Evolutionary conservation across 2,329 filamentous ascomycete genomes (phyloP).

Genomic region (Hysterium pulicare): DNA sequence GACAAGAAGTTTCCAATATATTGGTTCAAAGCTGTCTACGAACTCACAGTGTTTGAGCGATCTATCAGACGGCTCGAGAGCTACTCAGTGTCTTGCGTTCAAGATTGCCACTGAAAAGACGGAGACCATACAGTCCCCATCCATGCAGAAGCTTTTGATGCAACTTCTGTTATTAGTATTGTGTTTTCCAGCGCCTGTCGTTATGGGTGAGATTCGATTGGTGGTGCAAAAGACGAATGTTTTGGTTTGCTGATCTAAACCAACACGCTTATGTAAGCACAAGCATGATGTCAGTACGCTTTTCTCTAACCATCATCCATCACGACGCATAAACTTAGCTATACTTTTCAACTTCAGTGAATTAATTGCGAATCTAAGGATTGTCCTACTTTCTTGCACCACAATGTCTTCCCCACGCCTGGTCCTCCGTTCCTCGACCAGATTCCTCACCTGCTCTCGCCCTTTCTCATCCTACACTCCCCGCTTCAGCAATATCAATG

Average conservation of each 20-base stretch:
- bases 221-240: no score
- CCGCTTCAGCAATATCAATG: conserved; percentile 45
- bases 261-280: not conserved
- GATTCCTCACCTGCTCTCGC: conserved; percentile 20
- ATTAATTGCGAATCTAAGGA: no score
- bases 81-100: not conserved
- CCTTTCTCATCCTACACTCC: conserved; percentile 38
- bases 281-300: conserved; percentile 1
- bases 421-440: conserved; percentile 40
- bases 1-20: not conserved
- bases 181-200: no score
- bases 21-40: not conserved
- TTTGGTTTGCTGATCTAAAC: no score
- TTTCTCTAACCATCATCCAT: not conserved
- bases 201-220: no score
- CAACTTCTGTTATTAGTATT: no score
- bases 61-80: no score
- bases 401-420: conserved; percentile 48
- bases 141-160: no score
- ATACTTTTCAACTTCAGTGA: not conserved
- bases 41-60: not conserved
- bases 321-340: not conserved
- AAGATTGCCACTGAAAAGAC: not conserved
- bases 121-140: no score
- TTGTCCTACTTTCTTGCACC: no score